Evolutionary conservation across 2,329 filamentous ascomycete species (phyloP), one percentile per base, ranked within the genome.

Genomic region (Penicillium sumatraense): DNA sequence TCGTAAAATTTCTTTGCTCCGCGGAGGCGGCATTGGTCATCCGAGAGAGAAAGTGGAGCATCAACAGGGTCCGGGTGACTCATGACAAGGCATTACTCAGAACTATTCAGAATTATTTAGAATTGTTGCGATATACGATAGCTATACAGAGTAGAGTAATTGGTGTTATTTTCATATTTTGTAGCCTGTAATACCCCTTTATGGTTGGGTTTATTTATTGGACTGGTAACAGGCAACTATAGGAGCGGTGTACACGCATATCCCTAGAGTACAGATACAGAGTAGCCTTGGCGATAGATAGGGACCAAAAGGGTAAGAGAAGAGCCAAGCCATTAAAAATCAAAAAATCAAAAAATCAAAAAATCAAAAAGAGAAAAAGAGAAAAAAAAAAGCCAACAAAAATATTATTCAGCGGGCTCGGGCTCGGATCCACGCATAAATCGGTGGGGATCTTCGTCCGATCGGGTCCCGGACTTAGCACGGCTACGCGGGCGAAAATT

Each of bases 401-500:
- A 41, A n/a, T 13, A 52, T 55, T 54, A 58, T 51, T 33, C 40
- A 44, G 40, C 38, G 38, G n/a, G 35, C 29, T 60, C 58, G 58
- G 58, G 11, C 53, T 58, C 50, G 56, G 58, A 54, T 54, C 55
- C 58, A 59, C 47, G 52, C 41, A 47, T 42, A 55, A 58, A 52
- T 44, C 29, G 47, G 53, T 58, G 58, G 51, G 50, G 56, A 60
- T 54, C 41, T 41, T 49, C 20, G 55, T 60, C 58, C 56, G 56
- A 61, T 59, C 58, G 56, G 56, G 35, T 53, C 35, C 56, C 53
- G 56, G 58, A 56, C 51, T 58, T 61, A 54, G 35, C 46, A 55
- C 57, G 57, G 57, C 36, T 49, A 56, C 53, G 45, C 58, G 58
- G 58, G 49, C 27, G 54, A 55, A 58, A 57, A 55, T 48, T 40